Conservation (phyloP, 345 rosid genomes). For the Citrus reticulata region DNA sequence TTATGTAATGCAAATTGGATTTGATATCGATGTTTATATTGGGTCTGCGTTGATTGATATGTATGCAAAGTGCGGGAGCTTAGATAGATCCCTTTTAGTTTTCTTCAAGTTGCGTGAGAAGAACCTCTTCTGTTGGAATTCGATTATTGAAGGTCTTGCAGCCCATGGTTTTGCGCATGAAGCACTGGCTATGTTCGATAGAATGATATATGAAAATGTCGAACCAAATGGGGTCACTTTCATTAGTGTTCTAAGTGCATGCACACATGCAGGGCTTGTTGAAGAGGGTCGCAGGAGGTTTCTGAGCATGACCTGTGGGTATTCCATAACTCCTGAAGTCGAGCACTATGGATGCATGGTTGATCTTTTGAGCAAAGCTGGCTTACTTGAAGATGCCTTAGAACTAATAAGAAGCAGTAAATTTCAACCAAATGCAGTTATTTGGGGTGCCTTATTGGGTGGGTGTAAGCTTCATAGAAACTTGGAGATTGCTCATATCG, state of each 20-base stretch:
- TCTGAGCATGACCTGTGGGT: slow-evolving; percentile 46
- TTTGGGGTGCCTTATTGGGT: slow-evolving; percentile 73
- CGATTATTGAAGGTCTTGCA: slow-evolving; percentile 75
- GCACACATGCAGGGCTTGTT: slow-evolving; percentile 80
- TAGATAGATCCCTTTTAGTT: slow-evolving; percentile 54
- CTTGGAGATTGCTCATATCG: slow-evolving; percentile 53
- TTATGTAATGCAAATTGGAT: slow-evolving; percentile 42
- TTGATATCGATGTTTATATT: slow-evolving; percentile 64
- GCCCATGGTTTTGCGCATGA: slow-evolving; percentile 61
- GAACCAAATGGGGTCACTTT: slow-evolving; percentile 71
- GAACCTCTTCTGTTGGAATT: slow-evolving; percentile 82
- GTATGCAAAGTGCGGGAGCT: slow-evolving; percentile 83
- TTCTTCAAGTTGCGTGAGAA: slow-evolving; percentile 66
- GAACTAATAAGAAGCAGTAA: slow-evolving; percentile 47
- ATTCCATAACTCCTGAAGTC: slow-evolving; percentile 40
- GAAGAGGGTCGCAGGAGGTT: slow-evolving; percentile 59
- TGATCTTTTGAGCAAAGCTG: slow-evolving; percentile 70
- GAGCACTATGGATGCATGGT: slow-evolving; percentile 86
- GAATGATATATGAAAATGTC: slow-evolving; percentile 50
- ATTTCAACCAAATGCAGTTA: slow-evolving; percentile 55
- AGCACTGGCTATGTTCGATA: slow-evolving; percentile 57
- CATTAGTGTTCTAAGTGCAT: slow-evolving; percentile 69
- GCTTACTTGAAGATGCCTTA: slow-evolving; percentile 67
- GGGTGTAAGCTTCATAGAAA: slow-evolving; percentile 73
- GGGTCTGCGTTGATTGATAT: slow-evolving; percentile 82